These are phyloP conservation scores for Amoebophrya sp. DNA, from an alignment of 169 alveolate genomes.

Conservation along the genomic window DNA sequence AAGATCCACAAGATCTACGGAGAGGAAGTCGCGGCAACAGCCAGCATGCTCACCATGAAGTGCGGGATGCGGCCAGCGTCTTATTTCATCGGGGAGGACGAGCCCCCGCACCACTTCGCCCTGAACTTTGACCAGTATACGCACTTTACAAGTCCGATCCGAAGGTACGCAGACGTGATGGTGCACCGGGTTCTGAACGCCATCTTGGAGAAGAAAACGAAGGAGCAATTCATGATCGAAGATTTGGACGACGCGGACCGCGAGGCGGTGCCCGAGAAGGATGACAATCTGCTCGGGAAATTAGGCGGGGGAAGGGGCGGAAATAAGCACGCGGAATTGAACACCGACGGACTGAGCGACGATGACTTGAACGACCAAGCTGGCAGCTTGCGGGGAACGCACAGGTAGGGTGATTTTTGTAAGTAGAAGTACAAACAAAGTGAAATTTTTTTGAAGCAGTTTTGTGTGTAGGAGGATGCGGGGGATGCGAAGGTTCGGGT, in stretches of 20 bases:
- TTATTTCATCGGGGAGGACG: slow-evolving; percentile 29
- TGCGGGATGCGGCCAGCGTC: not conserved
- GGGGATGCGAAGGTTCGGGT: too few species aligned
- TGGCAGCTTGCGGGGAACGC: too few species aligned
- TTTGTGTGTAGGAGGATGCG: too few species aligned
- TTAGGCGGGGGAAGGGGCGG: too few species aligned
- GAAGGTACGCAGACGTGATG: slow-evolving; percentile 75
- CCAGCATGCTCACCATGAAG: not conserved
- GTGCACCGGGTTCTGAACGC: slow-evolving; percentile 68
- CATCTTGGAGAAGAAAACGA: slow-evolving; percentile 9
- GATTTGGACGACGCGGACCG: not conserved
- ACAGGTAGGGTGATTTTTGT: too few species aligned
- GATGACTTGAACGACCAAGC: not conserved
- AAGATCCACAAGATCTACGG: not conserved
- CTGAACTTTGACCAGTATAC: slow-evolving; percentile 70
- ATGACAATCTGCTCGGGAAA: not conserved
- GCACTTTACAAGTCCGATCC: slow-evolving; percentile 81
- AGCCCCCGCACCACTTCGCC: slow-evolving; percentile 62
- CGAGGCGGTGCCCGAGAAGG: not conserved
- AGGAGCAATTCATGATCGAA: not conserved
- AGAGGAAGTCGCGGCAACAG: not conserved
- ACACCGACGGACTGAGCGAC: not conserved
- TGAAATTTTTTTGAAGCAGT: too few species aligned
- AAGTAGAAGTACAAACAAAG: too few species aligned
- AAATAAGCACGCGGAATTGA: too few species aligned